Evolutionary conservation across 352 stramenopile species (phyloP).

Genomic region (Peronospora belbahrii): DNA sequence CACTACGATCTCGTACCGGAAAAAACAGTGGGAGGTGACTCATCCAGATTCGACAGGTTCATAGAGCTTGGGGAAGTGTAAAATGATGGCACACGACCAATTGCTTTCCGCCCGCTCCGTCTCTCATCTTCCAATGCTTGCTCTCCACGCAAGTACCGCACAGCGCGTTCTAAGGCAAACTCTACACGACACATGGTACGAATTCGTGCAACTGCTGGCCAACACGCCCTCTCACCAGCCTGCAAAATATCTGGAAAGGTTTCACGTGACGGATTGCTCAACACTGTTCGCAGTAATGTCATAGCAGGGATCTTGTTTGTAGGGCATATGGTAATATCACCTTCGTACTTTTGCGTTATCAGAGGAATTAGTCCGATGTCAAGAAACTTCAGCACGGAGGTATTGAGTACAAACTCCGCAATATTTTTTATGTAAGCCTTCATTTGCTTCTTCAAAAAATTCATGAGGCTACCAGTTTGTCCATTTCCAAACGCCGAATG

Average conservation of each 20-base stretch:
- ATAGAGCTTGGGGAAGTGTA: slow-evolving; percentile 84
- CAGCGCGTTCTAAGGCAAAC: slow-evolving; percentile 90
- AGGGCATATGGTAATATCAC: slow-evolving; percentile 96
- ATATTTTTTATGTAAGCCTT: slow-evolving; percentile 87
- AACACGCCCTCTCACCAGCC: slow-evolving; percentile 88
- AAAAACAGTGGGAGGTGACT: slow-evolving; percentile 27
- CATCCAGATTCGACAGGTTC: slow-evolving; percentile 71
- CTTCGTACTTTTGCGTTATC: slow-evolving; percentile 94
- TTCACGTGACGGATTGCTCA: slow-evolving; percentile 71
- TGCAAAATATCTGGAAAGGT: slow-evolving; percentile 65
- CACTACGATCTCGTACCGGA: too few species aligned
- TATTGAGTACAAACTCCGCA: slow-evolving; percentile 80
- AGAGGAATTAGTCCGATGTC: slow-evolving; percentile 75
- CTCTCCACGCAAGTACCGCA: slow-evolving; percentile 72
- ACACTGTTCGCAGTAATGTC: slow-evolving; percentile 65
- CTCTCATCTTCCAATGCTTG: slow-evolving; percentile 77
- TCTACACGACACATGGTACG: slow-evolving; percentile 95
- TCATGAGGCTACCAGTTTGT: slow-evolving; percentile 80
- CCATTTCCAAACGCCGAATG: slow-evolving; percentile 65
- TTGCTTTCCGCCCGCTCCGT: slow-evolving; percentile 54
- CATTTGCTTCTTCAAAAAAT: slow-evolving; percentile 94
- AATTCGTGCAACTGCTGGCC: slow-evolving; percentile 92
- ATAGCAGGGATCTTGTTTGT: slow-evolving; percentile 84
- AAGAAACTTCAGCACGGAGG: slow-evolving; percentile 74
- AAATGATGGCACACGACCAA: slow-evolving; percentile 79